Conservation (phyloP, 345 rosid genomes). For the Sonneratia alba region DNA sequence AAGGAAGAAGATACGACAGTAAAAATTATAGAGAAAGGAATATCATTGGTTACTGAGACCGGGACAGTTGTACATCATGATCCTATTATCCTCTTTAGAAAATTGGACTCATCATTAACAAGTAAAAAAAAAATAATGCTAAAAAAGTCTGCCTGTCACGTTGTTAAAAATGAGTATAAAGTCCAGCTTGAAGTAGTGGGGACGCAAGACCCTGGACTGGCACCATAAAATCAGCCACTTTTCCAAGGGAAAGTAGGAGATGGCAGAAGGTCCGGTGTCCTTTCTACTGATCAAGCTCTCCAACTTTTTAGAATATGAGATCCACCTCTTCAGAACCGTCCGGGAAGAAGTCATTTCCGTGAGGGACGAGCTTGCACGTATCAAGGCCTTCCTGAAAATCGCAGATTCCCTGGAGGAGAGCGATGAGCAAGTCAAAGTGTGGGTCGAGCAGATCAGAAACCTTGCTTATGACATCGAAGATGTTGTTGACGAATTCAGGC, state of each 20-base stretch:
- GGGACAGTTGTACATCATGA: not conserved
- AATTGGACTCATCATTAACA: not conserved
- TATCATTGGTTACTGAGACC: not conserved
- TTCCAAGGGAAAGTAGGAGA: not conserved
- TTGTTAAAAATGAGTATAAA: not conserved
- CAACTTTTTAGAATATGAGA: constrained; percentile 13
- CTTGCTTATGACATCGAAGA: constrained; percentile 27
- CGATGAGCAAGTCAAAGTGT: constrained; percentile 11
- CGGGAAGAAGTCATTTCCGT: constrained; percentile 16
- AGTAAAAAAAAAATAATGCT: not conserved
- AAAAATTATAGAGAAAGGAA: not conserved
- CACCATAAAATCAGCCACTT: not conserved
- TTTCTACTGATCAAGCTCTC: constrained; percentile 20
- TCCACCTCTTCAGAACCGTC: constrained; percentile 12
- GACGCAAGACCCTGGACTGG: not conserved
- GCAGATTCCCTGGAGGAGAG: constrained; percentile 21
- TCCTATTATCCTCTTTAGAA: not conserved
- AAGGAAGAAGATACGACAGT: not conserved
- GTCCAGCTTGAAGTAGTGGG: not conserved
- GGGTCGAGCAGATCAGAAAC: constrained; percentile 26
- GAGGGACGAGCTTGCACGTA: constrained; percentile 20
- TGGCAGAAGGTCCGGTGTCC: constrained; percentile 26
- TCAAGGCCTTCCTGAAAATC: constrained; percentile 19
- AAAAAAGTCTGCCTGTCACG: not conserved
- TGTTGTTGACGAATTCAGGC: constrained; percentile 25